These are phyloP conservation scores for Sporodiniella umbellata DNA, from an alignment of 371 early-diverging fungal species.

Conservation along the genomic window DNA sequence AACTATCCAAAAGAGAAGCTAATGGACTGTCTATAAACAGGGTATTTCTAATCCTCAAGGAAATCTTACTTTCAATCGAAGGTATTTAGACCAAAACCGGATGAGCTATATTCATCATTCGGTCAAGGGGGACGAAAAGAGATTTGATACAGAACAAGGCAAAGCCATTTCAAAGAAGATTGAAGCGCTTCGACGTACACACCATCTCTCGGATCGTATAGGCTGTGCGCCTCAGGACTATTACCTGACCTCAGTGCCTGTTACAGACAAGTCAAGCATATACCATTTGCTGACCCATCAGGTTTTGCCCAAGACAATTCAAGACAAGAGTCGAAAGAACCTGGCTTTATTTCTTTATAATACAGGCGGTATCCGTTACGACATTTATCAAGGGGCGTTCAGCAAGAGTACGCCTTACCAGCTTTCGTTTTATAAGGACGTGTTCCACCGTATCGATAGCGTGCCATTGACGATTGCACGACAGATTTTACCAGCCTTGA, in stretches of 20 bases:
- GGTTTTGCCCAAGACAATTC: slow-evolving; percentile 38
- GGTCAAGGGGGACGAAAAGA: slow-evolving; percentile 10
- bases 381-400: slow-evolving; percentile 52
- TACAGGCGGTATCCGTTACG: slow-evolving; percentile 49
- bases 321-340: slow-evolving; percentile 30
- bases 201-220: slow-evolving; percentile 28
- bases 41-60: slow-evolving; percentile 9
- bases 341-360: slow-evolving; percentile 45
- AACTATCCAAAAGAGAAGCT: neutral
- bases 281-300: slow-evolving; percentile 43
- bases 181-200: slow-evolving; percentile 26
- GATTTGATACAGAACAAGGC: slow-evolving; percentile 47
- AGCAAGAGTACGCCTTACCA: slow-evolving; percentile 49
- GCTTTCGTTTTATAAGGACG: slow-evolving; percentile 48
- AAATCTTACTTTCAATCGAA: slow-evolving; percentile 51
- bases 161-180: slow-evolving; percentile 42
- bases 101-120: slow-evolving; percentile 56
- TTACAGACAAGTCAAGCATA: slow-evolving; percentile 36
- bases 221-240: slow-evolving; percentile 60
- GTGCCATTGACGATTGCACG: slow-evolving; percentile 32
- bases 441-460: slow-evolving; percentile 33
- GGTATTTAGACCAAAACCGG: slow-evolving; percentile 60
- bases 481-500: slow-evolving; percentile 48
- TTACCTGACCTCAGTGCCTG: slow-evolving; percentile 38
- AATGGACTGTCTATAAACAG: slow-evolving; percentile 3